These are phyloP conservation scores for Proliferodiscus dingleyae DNA, from an alignment of 2,329 filamentous ascomycete genomes.

Conservation along the genomic window DNA sequence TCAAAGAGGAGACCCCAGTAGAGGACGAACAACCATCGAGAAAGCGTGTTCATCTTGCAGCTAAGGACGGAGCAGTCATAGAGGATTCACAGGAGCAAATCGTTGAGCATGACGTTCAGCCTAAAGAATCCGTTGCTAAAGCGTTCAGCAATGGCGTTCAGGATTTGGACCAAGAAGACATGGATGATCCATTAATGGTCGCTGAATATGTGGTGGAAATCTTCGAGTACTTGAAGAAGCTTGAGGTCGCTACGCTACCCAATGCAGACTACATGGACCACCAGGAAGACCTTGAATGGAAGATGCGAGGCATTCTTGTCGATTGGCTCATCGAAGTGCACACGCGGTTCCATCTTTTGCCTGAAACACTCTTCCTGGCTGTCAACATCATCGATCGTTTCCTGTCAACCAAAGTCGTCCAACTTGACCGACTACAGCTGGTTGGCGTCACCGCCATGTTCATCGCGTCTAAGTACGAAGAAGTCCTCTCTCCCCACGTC, in stretches of 20 bases:
- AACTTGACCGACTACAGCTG: slow-evolving; percentile 90
- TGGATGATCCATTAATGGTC: slow-evolving; percentile 94
- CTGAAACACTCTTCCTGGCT: slow-evolving; percentile 92
- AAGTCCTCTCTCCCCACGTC: slow-evolving; percentile 93
- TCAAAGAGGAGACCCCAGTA: slow-evolving; percentile 55
- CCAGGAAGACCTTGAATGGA: slow-evolving; percentile 95
- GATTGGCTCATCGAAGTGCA: slow-evolving; percentile 99
- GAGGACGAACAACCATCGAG: slow-evolving; percentile 64
- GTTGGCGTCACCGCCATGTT: slow-evolving; percentile 99
- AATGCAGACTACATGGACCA: slow-evolving; percentile 94
- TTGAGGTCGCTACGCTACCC: slow-evolving; percentile 75
- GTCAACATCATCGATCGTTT: slow-evolving; percentile 99
- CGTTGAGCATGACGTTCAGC: slow-evolving; percentile 29
- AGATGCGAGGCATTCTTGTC: slow-evolving; percentile 93
- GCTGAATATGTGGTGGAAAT: slow-evolving; percentile 97
- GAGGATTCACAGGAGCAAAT: slow-evolving; percentile 36
- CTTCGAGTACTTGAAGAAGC: slow-evolving; percentile 87
- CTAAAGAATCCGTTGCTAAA: slow-evolving; percentile 23
- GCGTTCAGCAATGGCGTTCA: slow-evolving; percentile 41
- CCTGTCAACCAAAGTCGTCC: slow-evolving; percentile 89
- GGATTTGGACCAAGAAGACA: slow-evolving; percentile 79
- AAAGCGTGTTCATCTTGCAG: slow-evolving; percentile 59
- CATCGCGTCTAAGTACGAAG: slow-evolving; percentile 98
- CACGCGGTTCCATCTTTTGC: slow-evolving; percentile 89
- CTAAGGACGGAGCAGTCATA: slow-evolving; percentile 41